Conservation (phyloP, 192 early-diverging fungal genomes). For the Gaertneriomyces semiglobifer region DNA sequence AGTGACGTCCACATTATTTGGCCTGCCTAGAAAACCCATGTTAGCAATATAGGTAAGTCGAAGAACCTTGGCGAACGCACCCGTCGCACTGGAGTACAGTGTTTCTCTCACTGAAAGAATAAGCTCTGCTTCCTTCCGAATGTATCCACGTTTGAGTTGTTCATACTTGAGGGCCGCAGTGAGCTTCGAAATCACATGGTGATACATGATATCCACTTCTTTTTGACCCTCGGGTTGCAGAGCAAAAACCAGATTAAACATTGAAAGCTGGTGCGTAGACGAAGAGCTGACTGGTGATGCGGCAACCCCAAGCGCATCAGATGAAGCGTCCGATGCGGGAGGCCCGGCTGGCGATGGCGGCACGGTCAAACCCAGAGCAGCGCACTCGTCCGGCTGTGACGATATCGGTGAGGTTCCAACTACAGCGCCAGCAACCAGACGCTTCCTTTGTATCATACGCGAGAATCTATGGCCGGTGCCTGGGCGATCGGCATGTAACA, state of each 20-base stretch:
- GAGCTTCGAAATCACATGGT: constrained; percentile 64
- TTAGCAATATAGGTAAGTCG: constrained; percentile 7
- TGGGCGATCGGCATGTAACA: constrained; percentile 56
- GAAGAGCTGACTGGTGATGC: constrained; percentile 12
- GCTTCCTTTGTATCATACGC: constrained; percentile 39
- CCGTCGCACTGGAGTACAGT: no score
- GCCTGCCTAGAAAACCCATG: not conserved
- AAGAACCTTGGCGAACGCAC: constrained; percentile 12
- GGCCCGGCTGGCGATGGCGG: constrained; percentile 11
- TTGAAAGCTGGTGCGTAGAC: constrained; percentile 54
- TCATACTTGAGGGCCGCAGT: constrained; percentile 75
- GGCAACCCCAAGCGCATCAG: not conserved
- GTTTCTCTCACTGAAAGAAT: constrained; percentile 70
- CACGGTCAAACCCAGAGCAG: not conserved
- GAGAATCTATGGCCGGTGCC: constrained; percentile 51
- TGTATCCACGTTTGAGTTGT: constrained; percentile 70
- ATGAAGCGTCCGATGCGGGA: constrained; percentile 9
- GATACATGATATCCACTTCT: constrained; percentile 67
- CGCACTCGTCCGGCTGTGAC: not conserved
- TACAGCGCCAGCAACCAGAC: constrained; percentile 16
- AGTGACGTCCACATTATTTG: constrained; percentile 34
- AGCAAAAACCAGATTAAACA: constrained; percentile 80
- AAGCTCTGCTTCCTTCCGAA: constrained; percentile 68
- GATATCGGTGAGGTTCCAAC: not conserved
- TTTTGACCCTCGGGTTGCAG: constrained; percentile 35